Evolutionary conservation across 805 yeast species (phyloP).

Genomic region (Maudiozyma saulgeensis): DNA sequence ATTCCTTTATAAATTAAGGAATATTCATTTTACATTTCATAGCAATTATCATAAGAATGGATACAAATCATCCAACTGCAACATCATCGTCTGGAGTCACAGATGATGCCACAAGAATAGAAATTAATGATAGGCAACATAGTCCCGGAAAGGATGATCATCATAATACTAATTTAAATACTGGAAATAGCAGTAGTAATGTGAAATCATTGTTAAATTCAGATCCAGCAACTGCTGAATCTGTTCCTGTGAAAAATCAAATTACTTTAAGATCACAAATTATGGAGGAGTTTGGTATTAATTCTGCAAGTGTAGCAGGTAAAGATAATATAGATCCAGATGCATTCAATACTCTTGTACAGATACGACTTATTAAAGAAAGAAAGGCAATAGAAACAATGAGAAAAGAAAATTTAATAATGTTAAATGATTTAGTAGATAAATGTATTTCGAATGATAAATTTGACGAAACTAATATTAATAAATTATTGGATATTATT

Average conservation of each 20-base stretch:
- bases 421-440: constrained; percentile 12
- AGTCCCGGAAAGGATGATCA: background rate
- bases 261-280: background rate
- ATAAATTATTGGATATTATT: constrained; percentile 8
- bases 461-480: constrained; percentile 10
- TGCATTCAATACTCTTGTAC: constrained; percentile 10
- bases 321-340: constrained; percentile 6
- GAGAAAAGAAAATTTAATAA: constrained; percentile 14
- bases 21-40: no score
- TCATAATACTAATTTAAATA: no score
- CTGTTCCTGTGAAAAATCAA: background rate
- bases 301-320: constrained; percentile 1
- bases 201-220: constrained; percentile 1
- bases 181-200: background rate
- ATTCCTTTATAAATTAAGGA: no score
- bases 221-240: background rate
- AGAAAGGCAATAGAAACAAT: constrained; percentile 14
- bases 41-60: no score
- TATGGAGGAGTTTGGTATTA: background rate
- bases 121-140: background rate
- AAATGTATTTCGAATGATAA: constrained; percentile 13
- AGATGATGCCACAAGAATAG: background rate
- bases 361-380: constrained; percentile 13
- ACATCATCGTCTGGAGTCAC: background rate
- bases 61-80: background rate